Evolutionary conservation across 1,284 basidiomycete species (phyloP).

Genomic region (Ceratobasidium papillatum): DNA sequence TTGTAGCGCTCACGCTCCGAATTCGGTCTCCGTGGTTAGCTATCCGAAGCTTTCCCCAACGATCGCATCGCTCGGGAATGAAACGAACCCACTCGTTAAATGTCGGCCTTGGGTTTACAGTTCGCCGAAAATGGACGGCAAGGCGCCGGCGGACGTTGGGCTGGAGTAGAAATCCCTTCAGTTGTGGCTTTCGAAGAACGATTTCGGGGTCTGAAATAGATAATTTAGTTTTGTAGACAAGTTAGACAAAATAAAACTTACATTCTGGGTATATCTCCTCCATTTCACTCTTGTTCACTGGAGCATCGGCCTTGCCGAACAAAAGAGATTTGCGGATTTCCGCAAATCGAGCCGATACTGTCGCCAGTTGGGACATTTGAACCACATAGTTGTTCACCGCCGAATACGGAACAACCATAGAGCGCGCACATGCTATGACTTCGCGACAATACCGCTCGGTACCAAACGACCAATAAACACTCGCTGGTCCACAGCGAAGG

Average conservation of each 20-base stretch:
- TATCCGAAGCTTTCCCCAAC: slow-evolving; percentile 30
- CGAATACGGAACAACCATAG: neutral
- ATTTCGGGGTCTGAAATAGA: slow-evolving; percentile 6
- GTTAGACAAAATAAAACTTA: neutral
- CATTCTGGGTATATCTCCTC: neutral
- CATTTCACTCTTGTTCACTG: slow-evolving; percentile 2
- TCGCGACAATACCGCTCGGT: slow-evolving; percentile 51
- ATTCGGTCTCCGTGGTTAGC: neutral
- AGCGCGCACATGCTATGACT: slow-evolving; percentile 43
- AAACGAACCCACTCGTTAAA: neutral
- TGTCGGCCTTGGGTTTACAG: neutral
- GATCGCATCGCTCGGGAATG: neutral
- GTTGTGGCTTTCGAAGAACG: neutral
- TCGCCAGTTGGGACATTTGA: neutral
- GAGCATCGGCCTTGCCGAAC: slow-evolving; percentile 3
- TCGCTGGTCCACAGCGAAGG: slow-evolving; percentile 53
- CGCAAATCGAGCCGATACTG: neutral
- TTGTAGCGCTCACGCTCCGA: neutral
- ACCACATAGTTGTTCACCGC: slow-evolving; percentile 4
- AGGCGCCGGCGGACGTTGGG: neutral
- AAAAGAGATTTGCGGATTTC: slow-evolving; percentile 2
- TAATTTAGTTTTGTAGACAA: neutral
- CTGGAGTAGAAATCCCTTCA: neutral
- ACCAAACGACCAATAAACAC: slow-evolving; percentile 58
- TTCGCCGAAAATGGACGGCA: neutral